These are phyloP conservation scores for Hymenoscyphus albidus DNA, from an alignment of 2,329 filamentous ascomycete genomes.

Conservation along the genomic window DNA sequence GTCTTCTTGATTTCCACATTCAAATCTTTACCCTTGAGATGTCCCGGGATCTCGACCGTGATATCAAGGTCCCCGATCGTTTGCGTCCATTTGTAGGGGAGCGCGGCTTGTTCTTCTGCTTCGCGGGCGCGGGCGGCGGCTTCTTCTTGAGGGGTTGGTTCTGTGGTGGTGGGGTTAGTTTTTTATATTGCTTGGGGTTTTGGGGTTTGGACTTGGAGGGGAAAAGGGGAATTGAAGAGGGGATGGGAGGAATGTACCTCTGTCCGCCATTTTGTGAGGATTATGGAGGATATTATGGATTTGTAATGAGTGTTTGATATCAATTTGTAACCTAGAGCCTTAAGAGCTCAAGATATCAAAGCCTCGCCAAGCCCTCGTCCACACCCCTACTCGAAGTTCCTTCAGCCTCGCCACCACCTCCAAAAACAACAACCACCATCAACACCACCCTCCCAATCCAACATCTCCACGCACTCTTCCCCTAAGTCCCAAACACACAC, in stretches of 20 bases:
- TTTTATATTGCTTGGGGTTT: background rate
- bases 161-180: slow-evolving; percentile 17
- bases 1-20: slow-evolving; percentile 78
- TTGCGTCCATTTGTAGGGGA: slow-evolving; percentile 98
- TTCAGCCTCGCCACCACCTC: slow-evolving; percentile 5
- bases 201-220: background rate
- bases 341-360: slow-evolving; percentile 7
- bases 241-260: background rate
- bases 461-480: background rate
- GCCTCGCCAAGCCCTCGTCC: slow-evolving; percentile 1
- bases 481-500: slow-evolving; percentile 5
- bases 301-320: background rate
- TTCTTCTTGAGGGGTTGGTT: slow-evolving; percentile 46
- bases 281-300: background rate
- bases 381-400: background rate
- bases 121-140: slow-evolving; percentile 66
- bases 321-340: background rate
- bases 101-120: slow-evolving; percentile 77
- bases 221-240: background rate
- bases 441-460: slow-evolving; percentile 2
- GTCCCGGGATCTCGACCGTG: slow-evolving; percentile 71
- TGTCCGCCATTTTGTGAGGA: slow-evolving; percentile 10
- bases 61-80: slow-evolving; percentile 86
- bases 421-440: slow-evolving; percentile 16
- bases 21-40: slow-evolving; percentile 80